Evolutionary conservation across 495 filamentous ascomycete genomes (phyloP).

Genomic region (Chlorociboria aeruginascens): DNA sequence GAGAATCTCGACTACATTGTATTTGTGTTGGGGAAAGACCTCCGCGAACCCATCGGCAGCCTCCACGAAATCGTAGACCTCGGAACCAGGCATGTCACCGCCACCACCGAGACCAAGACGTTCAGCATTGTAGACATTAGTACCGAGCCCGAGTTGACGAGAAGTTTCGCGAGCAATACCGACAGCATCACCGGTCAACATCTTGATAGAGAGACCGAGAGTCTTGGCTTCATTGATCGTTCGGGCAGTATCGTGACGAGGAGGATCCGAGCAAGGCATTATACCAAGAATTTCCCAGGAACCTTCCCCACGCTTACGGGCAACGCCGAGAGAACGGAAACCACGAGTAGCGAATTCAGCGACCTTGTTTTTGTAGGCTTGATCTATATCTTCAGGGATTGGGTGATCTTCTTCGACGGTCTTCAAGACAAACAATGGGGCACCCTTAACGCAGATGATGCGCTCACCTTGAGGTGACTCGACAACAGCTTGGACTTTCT

Average conservation of each 20-base stretch:
- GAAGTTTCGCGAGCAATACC: conserved; percentile 88
- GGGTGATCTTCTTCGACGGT: conserved; percentile 73
- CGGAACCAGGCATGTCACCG: conserved; percentile 83
- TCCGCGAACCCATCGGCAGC: conserved; percentile 91
- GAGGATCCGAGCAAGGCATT: conserved; percentile 86
- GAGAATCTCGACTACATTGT: conserved; percentile 92
- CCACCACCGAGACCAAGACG: conserved; percentile 60
- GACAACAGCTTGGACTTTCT: conserved; percentile 80
- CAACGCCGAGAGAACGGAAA: conserved; percentile 86
- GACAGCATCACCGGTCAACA: conserved; percentile 93
- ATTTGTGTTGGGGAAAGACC: conserved; percentile 97
- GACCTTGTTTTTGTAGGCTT: conserved; percentile 80
- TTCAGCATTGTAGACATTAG: conserved; percentile 90
- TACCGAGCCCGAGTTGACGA: conserved; percentile 79
- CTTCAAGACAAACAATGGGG: conserved; percentile 71
- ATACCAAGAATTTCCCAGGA: conserved; percentile 88
- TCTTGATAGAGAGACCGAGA: conserved; percentile 84
- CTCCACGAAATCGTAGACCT: conserved; percentile 90
- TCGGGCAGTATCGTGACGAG: conserved; percentile 80
- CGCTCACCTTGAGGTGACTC: conserved; percentile 68
- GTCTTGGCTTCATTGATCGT: conserved; percentile 82
- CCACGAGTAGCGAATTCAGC: conserved; percentile 83
- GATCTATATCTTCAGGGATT: conserved; percentile 58
- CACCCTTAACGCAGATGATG: conserved; percentile 84
- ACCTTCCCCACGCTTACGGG: conserved; percentile 65